phyloP scores from a whole-genome alignment of 1,284 basidiomycete genomes.

The Apiotrichum sp. region DNA sequence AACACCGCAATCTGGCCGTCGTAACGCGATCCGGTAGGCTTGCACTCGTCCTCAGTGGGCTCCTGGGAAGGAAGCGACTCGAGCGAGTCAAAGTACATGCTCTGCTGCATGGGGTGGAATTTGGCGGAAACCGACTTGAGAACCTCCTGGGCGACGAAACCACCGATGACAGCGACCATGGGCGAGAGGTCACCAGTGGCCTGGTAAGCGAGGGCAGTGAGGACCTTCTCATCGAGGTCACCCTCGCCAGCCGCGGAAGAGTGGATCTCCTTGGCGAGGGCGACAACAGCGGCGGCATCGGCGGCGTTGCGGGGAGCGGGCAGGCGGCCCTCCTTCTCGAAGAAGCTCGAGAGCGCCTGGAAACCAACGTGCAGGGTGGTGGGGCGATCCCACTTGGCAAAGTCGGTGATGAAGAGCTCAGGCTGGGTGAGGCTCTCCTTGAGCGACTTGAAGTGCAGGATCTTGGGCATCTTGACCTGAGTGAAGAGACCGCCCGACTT shows the following conservation, averaged over 20 bases:
- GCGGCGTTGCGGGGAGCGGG: conserved; percentile 77
- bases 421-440: conserved; percentile 76
- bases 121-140: conserved; percentile 97
- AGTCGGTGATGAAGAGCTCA: conserved; percentile 92
- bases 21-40: conserved; percentile 77
- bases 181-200: conserved; percentile 90
- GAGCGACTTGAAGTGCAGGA: conserved; percentile 89
- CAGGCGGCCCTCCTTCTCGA: conserved; percentile 60
- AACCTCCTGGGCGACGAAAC: conserved; percentile 96
- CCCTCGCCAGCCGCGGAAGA: conserved; percentile 54
- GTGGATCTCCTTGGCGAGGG: conserved; percentile 68
- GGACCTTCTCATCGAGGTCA: conserved; percentile 66
- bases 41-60: conserved; percentile 79
- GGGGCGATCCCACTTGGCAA: conserved; percentile 95
- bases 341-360: conserved; percentile 85
- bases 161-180: conserved; percentile 88
- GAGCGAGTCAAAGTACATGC: conserved; percentile 95
- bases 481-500: conserved; percentile 90
- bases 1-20: conserved; percentile 96
- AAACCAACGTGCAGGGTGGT: conserved; percentile 87
- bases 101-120: conserved; percentile 94
- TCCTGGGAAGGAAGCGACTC: conserved; percentile 76
- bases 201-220: conserved; percentile 85
- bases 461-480: conserved; percentile 98
- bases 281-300: conserved; percentile 69